Conservation (phyloP, 176 grass and related monocot genomes). For the Alopecurus myosuroides region DNA sequence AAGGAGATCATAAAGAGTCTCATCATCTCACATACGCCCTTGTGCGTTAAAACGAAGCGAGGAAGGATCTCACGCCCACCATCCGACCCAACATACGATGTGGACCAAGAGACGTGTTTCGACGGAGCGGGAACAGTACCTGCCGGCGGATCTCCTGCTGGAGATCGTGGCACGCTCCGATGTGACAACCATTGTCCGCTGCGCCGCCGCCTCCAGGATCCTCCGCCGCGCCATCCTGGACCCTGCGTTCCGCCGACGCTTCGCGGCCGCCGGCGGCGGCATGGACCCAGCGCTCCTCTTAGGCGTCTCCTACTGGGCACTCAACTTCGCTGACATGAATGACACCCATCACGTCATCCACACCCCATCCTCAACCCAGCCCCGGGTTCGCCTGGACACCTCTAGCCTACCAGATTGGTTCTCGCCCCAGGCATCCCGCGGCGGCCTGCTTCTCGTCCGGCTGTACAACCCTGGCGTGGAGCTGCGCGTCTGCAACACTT, state of each 20-base stretch:
- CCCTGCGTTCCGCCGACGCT: background rate
- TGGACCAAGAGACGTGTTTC: background rate
- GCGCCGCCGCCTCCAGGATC: background rate
- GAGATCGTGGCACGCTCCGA: background rate
- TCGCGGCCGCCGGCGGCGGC: background rate
- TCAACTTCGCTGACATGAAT: background rate
- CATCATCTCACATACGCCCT: too few relatives aligned
- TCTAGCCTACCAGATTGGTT: background rate
- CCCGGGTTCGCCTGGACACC: background rate
- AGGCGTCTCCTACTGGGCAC: background rate
- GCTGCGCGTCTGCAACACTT: background rate
- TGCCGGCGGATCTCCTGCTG: background rate
- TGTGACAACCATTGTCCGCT: background rate
- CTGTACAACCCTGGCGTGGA: accelerated
- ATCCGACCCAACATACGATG: background rate
- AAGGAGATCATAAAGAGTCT: too few relatives aligned
- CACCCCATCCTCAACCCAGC: background rate
- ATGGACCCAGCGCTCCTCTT: background rate
- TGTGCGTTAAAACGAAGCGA: too few relatives aligned
- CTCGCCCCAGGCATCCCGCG: background rate
- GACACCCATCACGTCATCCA: background rate
- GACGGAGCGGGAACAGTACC: background rate
- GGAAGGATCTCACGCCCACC: background rate
- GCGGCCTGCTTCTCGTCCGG: background rate
- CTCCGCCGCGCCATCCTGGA: background rate